Evolutionary conservation across 352 stramenopile genomes (phyloP), one percentile per base, ranked within the genome.

Genomic region (Phytophthora europaea): DNA sequence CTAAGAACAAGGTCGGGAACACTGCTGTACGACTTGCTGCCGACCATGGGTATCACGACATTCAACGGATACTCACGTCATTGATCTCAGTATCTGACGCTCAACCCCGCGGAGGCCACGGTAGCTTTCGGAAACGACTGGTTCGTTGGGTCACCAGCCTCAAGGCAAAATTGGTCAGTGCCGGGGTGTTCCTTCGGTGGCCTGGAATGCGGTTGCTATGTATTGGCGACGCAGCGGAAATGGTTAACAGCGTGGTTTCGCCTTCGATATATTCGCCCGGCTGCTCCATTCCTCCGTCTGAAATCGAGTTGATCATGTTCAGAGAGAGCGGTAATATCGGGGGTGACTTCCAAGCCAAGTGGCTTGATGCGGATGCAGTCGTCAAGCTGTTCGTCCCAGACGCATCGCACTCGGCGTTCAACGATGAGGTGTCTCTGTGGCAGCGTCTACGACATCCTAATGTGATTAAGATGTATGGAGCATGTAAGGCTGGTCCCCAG

Each of bases 381-480:
- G 16, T 51, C 13, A 51, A 51, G 18, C n/a, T 51, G 45, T 51
- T 51, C 18, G 10, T 51, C 18, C 45, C 45, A 20, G 45, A 51
- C 6, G 8, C 45, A 51, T 23, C 45, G 5, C 45, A 51, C 45
- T 20, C 45, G 6, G 0, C 45, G 10, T 26, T 51, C n/a, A 23
- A 26, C 6, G 45, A 51, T 23, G 45, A 51, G n/a, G 45, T 51
- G 18, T 9, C 7, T 20, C n/a, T 23, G 15, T 51, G 45, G n/a
- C 45, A 51, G 16, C 45, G n/a, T 13, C n/a, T 51, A 23, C 45
- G 45, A 23, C 45, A 51, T 12, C 45, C 45, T 3, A 51, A 51
- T 26, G 45, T 51, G 4, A 51, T 51, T 16, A 51, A 51, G 45
- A 51, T 51, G 45, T 51, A 51, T 26, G 45, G 45, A 22, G 45